A percentile compares a stretch with the other conserved stretches of the same genome.
phyloP scores from a whole-genome alignment of 2,329 filamentous ascomycete genomes.

The Diplodia corticola region DNA sequence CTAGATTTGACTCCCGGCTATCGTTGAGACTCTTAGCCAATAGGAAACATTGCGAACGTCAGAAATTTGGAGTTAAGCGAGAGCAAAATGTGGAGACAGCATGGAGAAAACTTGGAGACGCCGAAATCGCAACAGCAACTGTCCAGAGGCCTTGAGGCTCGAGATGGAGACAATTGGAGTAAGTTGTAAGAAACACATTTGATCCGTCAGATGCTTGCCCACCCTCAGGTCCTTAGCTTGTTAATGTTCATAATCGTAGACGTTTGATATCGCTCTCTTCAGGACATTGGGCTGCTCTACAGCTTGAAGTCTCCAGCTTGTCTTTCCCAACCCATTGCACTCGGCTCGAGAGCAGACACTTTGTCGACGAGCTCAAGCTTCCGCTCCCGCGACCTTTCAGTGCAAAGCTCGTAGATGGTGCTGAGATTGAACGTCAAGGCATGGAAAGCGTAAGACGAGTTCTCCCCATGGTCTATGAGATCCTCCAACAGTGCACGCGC shows the following conservation, averaged over 20 bases:
- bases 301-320: conserved; percentile 75
- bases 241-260: neutral
- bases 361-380: conserved; percentile 73
- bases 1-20: neutral
- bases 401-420: conserved; percentile 90
- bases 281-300: conserved; percentile 35
- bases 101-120: neutral
- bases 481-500: conserved; percentile 67
- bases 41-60: neutral
- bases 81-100: neutral
- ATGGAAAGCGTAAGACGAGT: conserved; percentile 61
- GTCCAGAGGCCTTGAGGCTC: neutral
- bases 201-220: neutral
- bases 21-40: neutral
- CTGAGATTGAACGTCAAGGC: conserved; percentile 85
- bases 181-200: neutral
- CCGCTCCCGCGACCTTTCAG: conserved; percentile 68
- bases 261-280: neutral
- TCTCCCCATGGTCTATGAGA: conserved; percentile 58
- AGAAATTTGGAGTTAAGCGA: neutral
- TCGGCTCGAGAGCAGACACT: conserved; percentile 60
- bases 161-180: neutral
- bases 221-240: neutral
- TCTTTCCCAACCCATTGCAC: conserved; percentile 65
- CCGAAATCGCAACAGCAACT: neutral